These are phyloP conservation scores for Hypoxylon rickii DNA, from an alignment of 495 filamentous ascomycete genomes.

Conservation along the genomic window DNA sequence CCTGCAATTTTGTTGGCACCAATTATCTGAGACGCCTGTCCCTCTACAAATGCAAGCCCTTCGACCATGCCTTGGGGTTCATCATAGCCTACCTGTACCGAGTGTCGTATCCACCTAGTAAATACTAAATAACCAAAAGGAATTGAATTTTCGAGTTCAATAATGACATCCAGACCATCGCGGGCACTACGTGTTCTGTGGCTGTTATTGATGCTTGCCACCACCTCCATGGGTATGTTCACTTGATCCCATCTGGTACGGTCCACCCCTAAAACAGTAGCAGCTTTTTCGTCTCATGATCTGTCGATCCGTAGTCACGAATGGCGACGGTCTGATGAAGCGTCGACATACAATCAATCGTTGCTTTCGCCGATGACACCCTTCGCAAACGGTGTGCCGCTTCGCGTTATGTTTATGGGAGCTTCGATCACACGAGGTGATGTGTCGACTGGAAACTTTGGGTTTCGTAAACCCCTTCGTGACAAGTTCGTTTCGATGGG, in stretches of 20 bases:
- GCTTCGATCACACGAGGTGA: slow-evolving; percentile 60
- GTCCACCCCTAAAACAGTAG: background rate
- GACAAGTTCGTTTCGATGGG: slow-evolving; percentile 33
- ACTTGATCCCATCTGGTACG: background rate
- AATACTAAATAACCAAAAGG: too few species aligned
- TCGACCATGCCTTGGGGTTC: too few species aligned
- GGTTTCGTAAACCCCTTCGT: slow-evolving; percentile 51
- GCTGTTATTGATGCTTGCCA: background rate
- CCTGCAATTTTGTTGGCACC: too few species aligned
- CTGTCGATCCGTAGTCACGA: background rate
- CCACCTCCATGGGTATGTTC: background rate
- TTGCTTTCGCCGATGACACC: background rate
- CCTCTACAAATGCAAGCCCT: too few species aligned
- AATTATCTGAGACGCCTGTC: too few species aligned
- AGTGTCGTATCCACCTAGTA: too few species aligned
- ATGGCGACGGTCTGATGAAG: background rate
- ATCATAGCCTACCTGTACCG: too few species aligned
- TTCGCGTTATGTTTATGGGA: slow-evolving; percentile 57
- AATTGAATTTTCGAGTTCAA: too few species aligned
- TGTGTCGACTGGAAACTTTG: slow-evolving; percentile 50
- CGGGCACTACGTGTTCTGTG: background rate
- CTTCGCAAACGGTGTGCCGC: slow-evolving; percentile 7
- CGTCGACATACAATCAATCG: background rate
- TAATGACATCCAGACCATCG: background rate
- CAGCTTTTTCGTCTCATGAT: background rate